phyloP scores from a whole-genome alignment of 345 rosid genomes.

The Salix purpurea region DNA sequence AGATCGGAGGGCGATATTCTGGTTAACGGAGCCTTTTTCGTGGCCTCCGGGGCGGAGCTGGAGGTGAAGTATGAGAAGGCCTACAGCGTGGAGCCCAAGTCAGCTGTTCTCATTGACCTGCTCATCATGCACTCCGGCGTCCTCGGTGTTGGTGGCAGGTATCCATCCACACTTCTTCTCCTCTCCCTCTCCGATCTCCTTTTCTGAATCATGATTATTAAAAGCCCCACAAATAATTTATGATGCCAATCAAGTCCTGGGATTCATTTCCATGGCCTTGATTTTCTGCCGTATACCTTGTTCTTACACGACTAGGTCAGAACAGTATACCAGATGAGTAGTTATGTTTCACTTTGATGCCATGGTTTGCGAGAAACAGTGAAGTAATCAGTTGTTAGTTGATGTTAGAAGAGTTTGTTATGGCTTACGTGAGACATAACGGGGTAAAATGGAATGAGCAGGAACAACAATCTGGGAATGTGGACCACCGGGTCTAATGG shows the following conservation, averaged over 20 bases:
- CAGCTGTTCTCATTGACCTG: constrained; percentile 57
- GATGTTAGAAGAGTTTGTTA: too few relatives aligned
- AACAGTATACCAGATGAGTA: too few relatives aligned
- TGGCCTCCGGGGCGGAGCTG: constrained; percentile 68
- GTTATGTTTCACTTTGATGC: too few relatives aligned
- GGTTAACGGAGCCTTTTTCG: constrained; percentile 92
- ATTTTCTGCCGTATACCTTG: too few relatives aligned
- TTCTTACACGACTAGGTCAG: too few relatives aligned
- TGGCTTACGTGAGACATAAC: too few relatives aligned
- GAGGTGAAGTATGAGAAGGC: constrained; percentile 87
- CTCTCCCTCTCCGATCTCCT: not conserved
- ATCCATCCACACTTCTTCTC: not conserved
- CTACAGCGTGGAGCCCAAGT: constrained; percentile 84
- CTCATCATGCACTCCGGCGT: constrained; percentile 24
- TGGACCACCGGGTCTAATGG: constrained; percentile 62
- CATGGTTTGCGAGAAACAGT: too few relatives aligned
- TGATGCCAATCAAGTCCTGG: too few relatives aligned
- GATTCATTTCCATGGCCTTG: too few relatives aligned
- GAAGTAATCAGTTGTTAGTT: too few relatives aligned
- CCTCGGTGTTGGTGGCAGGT: constrained; percentile 34
- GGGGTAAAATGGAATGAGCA: constrained; percentile 16
- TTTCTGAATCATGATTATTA: too few relatives aligned
- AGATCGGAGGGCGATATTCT: constrained; percentile 83
- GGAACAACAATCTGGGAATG: constrained; percentile 80
- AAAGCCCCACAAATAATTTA: too few relatives aligned